A percentile compares a stretch with the other conserved stretches of the same genome.
Evolutionary conservation across 1,139 yeast genomes (phyloP).

Genomic region (Pichia sp.): DNA sequence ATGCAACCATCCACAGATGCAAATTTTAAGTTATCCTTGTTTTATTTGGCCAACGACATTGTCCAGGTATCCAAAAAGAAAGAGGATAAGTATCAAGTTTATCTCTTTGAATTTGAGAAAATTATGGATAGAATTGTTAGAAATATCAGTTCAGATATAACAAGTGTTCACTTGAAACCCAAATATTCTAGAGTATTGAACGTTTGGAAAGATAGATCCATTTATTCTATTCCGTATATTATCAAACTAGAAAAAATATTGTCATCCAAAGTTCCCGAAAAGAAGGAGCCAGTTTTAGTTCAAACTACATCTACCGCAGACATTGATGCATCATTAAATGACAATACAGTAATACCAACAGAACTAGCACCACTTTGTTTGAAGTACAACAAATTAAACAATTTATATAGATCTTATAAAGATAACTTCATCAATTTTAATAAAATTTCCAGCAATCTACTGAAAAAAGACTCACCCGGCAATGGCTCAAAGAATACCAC

Average conservation of each 20-base stretch:
- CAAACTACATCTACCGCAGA: not conserved
- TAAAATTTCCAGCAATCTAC: constrained; percentile 2
- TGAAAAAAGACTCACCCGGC: not conserved
- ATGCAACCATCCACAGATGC: constrained; percentile 23
- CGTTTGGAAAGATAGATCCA: constrained; percentile 67
- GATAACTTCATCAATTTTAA: constrained; percentile 3
- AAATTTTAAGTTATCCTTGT: constrained; percentile 45
- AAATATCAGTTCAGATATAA: constrained; percentile 26
- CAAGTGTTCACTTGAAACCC: constrained; percentile 21
- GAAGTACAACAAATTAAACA: constrained; percentile 5
- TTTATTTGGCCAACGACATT: constrained; percentile 77
- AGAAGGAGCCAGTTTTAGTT: not conserved
- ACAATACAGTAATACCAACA: constrained; percentile 1
- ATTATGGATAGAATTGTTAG: constrained; percentile 28
- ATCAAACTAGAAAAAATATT: constrained; percentile 13
- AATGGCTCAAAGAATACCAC: not conserved
- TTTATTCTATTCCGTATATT: constrained; percentile 32
- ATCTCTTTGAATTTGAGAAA: constrained; percentile 47
- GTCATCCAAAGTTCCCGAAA: not conserved
- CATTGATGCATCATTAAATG: not conserved
- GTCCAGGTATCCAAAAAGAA: constrained; percentile 67
- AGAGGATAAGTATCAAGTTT: constrained; percentile 47
- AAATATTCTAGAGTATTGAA: constrained; percentile 56
- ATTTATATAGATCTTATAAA: constrained; percentile 5
- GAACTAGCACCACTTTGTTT: constrained; percentile 1